Evolutionary conservation across 176 grass and related monocot species (phyloP).

Genomic region (Aechmea fasciata): DNA sequence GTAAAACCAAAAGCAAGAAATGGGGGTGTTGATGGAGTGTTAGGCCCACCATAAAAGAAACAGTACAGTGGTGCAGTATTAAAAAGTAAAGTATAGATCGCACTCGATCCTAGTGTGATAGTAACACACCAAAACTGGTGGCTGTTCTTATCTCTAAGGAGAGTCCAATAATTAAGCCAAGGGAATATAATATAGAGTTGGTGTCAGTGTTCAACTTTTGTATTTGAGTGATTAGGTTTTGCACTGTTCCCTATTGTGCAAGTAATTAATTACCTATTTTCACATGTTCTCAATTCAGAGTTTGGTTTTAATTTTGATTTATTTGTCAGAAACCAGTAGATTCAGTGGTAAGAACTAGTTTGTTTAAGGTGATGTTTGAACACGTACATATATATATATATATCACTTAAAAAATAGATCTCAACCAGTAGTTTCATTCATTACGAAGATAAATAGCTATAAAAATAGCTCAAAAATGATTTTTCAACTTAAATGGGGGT

Average conservation of each 20-base stretch:
- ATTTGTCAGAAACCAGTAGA: too few species aligned
- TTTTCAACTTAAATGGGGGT: neutral
- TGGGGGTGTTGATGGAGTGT: neutral
- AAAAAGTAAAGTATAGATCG: constrained; percentile 6
- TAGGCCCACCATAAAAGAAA: constrained; percentile 21
- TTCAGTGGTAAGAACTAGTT: too few species aligned
- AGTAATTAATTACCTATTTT: too few species aligned
- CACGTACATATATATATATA: too few species aligned
- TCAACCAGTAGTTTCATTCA: too few species aligned
- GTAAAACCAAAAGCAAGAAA: neutral
- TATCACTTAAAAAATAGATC: too few species aligned
- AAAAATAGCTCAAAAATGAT: too few species aligned
- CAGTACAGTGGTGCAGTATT: constrained; percentile 14
- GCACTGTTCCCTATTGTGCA: neutral
- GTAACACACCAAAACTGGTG: neutral
- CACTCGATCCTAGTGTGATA: neutral
- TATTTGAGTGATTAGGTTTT: neutral
- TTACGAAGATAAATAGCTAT: too few species aligned
- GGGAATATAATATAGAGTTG: neutral
- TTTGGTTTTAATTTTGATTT: too few species aligned
- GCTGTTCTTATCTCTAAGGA: neutral
- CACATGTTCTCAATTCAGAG: too few species aligned
- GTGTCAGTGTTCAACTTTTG: neutral
- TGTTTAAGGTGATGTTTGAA: too few species aligned
- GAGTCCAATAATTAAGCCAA: neutral